phyloP scores from a whole-genome alignment of 163 green algal genomes.

The Chloroidium sp. region DNA sequence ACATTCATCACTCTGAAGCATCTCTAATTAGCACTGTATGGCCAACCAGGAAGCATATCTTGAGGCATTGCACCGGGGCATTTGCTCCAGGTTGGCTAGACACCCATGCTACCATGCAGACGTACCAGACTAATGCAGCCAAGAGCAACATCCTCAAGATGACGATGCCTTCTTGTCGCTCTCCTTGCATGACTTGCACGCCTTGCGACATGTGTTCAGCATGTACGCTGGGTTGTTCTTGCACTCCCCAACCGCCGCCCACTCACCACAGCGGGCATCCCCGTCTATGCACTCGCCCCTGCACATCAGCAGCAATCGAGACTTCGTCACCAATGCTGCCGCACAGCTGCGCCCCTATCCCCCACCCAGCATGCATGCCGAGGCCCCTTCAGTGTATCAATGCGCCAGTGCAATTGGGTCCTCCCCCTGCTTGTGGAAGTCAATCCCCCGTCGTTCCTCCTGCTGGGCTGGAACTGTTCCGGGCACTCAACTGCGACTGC shows the following conservation, averaged over 20 bases:
- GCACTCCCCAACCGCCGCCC: constrained; percentile 20
- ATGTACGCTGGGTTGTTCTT: constrained; percentile 28
- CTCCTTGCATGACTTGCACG: constrained; percentile 14
- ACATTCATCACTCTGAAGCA: too few species aligned
- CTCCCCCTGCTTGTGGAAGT: neutral
- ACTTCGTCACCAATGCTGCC: neutral
- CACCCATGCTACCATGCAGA: too few species aligned
- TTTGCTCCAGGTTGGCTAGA: too few species aligned
- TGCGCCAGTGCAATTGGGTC: neutral
- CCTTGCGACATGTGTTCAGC: constrained; percentile 14
- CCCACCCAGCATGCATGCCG: neutral
- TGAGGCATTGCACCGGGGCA: too few species aligned
- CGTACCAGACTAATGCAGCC: too few species aligned
- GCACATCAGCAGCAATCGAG: neutral
- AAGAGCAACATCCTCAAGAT: neutral
- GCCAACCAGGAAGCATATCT: too few species aligned
- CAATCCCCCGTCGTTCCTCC: too few species aligned
- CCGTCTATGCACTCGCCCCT: constrained; percentile 23
- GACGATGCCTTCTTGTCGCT: neutral
- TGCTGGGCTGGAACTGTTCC: too few species aligned
- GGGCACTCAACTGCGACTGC: too few species aligned
- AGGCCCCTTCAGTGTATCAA: neutral
- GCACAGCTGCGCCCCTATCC: neutral
- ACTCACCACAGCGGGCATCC: constrained; percentile 13
- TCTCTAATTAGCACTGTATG: too few species aligned